Evolutionary conservation across 1,284 basidiomycete genomes (phyloP).

Genomic region (Ustilago trichophora): DNA sequence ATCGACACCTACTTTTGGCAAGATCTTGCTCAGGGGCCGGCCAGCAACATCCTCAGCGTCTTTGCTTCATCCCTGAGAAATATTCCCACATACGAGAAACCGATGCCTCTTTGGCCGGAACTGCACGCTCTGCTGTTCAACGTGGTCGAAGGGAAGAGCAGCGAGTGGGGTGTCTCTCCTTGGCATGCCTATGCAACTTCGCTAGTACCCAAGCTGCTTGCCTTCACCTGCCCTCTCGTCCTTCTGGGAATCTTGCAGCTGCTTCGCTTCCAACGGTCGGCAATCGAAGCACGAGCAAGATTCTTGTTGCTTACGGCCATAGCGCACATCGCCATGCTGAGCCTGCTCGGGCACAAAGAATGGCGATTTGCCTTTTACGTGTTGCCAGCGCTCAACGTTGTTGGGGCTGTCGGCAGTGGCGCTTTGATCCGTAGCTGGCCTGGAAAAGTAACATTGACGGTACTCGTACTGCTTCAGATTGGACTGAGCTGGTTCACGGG

Average conservation of each 20-base stretch:
- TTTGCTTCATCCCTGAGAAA: not conserved
- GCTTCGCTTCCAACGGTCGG: not conserved
- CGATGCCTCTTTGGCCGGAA: conserved; percentile 80
- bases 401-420: conserved; percentile 75
- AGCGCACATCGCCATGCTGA: conserved; percentile 76
- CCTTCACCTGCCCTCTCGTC: conserved; percentile 73
- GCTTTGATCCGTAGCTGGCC: conserved; percentile 67
- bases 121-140: conserved; percentile 84
- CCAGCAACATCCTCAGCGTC: not conserved
- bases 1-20: conserved; percentile 90
- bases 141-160: conserved; percentile 82
- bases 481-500: conserved; percentile 67
- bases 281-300: conserved; percentile 3
- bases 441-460: not conserved
- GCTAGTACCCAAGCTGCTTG: conserved; percentile 81
- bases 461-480: conserved; percentile 19
- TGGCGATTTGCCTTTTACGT: conserved; percentile 94
- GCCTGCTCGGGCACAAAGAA: conserved; percentile 77
- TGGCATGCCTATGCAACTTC: conserved; percentile 76
- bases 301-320: conserved; percentile 64
- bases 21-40: conserved; percentile 31
- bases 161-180: conserved; percentile 90
- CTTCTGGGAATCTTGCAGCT: conserved; percentile 69
- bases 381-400: conserved; percentile 82
- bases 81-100: too few species aligned